Evolutionary conservation across 2,329 filamentous ascomycete species (phyloP).

Genomic region (Beauveria pseudobassiana): DNA sequence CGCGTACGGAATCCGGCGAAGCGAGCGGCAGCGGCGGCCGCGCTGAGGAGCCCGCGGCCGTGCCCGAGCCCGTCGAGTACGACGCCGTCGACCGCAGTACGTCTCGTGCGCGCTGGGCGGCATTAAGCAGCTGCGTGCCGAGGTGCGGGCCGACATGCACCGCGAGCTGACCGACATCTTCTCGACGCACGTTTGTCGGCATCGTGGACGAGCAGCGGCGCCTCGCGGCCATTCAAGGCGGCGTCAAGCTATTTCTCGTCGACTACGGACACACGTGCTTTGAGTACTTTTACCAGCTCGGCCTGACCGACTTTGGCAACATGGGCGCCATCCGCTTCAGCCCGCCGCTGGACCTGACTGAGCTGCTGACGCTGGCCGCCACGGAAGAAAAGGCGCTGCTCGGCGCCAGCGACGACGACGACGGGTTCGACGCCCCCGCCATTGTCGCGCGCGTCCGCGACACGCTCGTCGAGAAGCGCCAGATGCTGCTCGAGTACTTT

Average conservation of each 20-base stretch:
- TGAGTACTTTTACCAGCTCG: constrained; percentile 94
- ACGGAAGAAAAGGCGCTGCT: constrained; percentile 54
- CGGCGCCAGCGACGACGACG: constrained; percentile 28
- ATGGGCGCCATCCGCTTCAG: constrained; percentile 79
- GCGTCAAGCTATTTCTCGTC: constrained; percentile 83
- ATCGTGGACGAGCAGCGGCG: constrained; percentile 82
- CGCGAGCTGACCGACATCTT: constrained; percentile 81
- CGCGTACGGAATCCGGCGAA: constrained; percentile 37
- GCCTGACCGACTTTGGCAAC: constrained; percentile 91
- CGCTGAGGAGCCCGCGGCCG: constrained; percentile 28
- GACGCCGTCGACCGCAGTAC: constrained; percentile 60
- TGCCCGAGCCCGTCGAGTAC: constrained; percentile 56
- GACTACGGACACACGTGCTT: constrained; percentile 84
- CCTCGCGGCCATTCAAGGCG: constrained; percentile 86
- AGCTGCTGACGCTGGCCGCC: constrained; percentile 66
- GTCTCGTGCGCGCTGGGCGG: constrained; percentile 71
- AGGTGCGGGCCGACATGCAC: constrained; percentile 76
- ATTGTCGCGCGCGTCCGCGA: constrained; percentile 58
- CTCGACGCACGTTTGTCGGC: constrained; percentile 82
- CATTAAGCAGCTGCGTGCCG: constrained; percentile 73
- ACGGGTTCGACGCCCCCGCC: constrained; percentile 58
- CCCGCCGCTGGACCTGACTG: constrained; percentile 62
- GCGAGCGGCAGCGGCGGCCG: constrained; percentile 14
- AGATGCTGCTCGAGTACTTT: constrained; percentile 93
- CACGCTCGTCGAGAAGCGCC: constrained; percentile 66